Conservation (phyloP, 495 filamentous ascomycete genomes). For the Cercophora newfieldiana region DNA sequence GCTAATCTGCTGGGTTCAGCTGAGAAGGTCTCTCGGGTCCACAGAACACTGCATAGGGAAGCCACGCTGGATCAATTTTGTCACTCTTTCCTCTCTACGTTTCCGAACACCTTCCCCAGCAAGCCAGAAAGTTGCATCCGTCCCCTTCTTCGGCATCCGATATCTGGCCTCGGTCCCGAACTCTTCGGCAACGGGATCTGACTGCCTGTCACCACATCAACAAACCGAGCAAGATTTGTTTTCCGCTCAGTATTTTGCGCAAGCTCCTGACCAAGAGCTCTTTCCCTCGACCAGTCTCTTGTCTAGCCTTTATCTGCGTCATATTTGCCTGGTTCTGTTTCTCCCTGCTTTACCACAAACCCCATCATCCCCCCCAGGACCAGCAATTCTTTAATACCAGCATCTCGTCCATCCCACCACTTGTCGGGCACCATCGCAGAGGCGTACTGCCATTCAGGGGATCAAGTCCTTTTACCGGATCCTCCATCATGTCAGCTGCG, state of each 20-base stretch:
- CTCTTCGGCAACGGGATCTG: not conserved
- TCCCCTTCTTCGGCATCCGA: not conserved
- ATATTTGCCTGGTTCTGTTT: slow-evolving; percentile 5
- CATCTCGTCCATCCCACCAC: slow-evolving; percentile 34
- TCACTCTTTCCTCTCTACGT: not conserved
- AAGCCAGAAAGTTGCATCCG: not conserved
- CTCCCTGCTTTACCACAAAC: slow-evolving; percentile 14
- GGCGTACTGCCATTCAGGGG: slow-evolving; percentile 14
- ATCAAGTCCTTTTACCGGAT: slow-evolving; percentile 14
- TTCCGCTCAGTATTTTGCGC: not conserved
- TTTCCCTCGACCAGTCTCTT: not conserved
- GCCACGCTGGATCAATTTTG: not conserved
- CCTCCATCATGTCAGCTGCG: slow-evolving; percentile 47
- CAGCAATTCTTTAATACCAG: slow-evolving; percentile 26
- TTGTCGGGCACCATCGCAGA: slow-evolving; percentile 16
- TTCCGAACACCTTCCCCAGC: not conserved
- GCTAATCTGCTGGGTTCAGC: not conserved
- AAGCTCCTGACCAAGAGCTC: not conserved
- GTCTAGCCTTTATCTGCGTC: slow-evolving; percentile 2
- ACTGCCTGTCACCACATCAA: not conserved
- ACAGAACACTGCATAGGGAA: not conserved
- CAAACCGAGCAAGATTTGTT: not conserved
- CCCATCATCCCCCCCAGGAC: slow-evolving; percentile 14
- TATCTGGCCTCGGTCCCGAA: not conserved
- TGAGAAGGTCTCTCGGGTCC: not conserved